phyloP scores from a whole-genome alignment of 805 yeast species.

The Kodamaea leandrae region DNA sequence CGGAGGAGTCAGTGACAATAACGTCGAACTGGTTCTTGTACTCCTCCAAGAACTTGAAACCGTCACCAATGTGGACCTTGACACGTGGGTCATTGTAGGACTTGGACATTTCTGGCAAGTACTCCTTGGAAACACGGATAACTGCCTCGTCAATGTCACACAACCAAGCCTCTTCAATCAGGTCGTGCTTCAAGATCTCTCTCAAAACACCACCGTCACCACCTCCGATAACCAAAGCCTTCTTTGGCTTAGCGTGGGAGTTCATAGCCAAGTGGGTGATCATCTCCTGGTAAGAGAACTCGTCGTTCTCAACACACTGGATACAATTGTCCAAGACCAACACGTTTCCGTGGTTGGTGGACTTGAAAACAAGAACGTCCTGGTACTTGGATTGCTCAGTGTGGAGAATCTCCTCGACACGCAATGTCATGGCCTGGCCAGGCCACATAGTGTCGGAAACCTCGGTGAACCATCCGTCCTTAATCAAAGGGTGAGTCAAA shows the following conservation, averaged over 20 bases:
- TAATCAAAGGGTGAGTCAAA: slow-evolving; percentile 54
- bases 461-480: slow-evolving; percentile 97
- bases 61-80: slow-evolving; percentile 90
- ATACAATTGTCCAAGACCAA: slow-evolving; percentile 92
- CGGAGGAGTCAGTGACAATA: slow-evolving; percentile 94
- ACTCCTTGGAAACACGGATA: slow-evolving; percentile 79
- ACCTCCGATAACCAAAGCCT: slow-evolving; percentile 93
- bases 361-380: slow-evolving; percentile 90
- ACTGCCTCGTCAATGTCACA: slow-evolving; percentile 97
- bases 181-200: slow-evolving; percentile 85
- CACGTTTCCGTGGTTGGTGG: slow-evolving; percentile 93
- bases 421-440: slow-evolving; percentile 93
- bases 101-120: slow-evolving; percentile 82
- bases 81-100: slow-evolving; percentile 87
- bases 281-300: slow-evolving; percentile 98
- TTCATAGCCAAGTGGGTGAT: slow-evolving; percentile 89
- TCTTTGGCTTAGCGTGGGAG: slow-evolving; percentile 93
- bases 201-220: slow-evolving; percentile 99
- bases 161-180: slow-evolving; percentile 83
- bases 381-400: slow-evolving; percentile 86
- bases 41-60: slow-evolving; percentile 90
- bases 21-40: slow-evolving; percentile 87
- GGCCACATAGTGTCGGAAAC: slow-evolving; percentile 97
- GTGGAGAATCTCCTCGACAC: slow-evolving; percentile 83
- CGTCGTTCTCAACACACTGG: slow-evolving; percentile 96